Base-by-base conservation (phyloP, 2,329 filamentous ascomycete species). In the Zymoseptoria ardabiliae region DNA sequence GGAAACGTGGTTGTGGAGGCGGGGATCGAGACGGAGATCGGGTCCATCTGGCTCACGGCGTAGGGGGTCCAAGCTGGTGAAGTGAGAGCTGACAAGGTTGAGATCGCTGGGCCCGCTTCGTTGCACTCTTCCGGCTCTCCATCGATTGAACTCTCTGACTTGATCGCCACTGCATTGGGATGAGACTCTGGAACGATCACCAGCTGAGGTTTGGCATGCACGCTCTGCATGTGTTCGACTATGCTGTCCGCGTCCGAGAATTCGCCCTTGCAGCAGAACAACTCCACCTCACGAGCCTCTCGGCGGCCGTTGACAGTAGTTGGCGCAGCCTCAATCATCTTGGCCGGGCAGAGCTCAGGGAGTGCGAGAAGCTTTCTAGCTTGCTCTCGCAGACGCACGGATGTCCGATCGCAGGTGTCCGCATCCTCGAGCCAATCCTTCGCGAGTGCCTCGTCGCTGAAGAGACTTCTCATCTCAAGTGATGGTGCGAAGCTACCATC, bases 1-100 rank as follows among this genome's bases (percentile, higher is more conserved):
- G 68, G 66, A 65, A 79, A 79, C 13, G 72, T 73, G 20, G 67
- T 60, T 57, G 61, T 71, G n/a, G 65, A 55, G 22, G 60, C 57
- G 21, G 20, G 13, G 2, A 58, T 55, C 25, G 25, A 48, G 22
- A 57, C 22, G 2, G 63, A 19, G 4, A 73, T 61, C 0, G 65
- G 35, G 2, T 63, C 53, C n/a, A 79, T 66, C 1, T 64, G 66
- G 20, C 65, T 69, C 25, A 79, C 66, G 45, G 67, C 73, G 49
- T 68, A 59, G 0, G 77, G 77, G 53, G 67, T 68, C 76, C 75
- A 78, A 13, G 17, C 35, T 45, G 35, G 35, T 45, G 35, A 45
- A 45, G 35, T 17, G 25, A 2, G 25, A 9, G 25, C 2, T 9
- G 8, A 28, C 1, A 2, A 28, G 35, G 35, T 45, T n/a, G 35